Conservation (phyloP, 176 grass and related monocot species). For the Canna indica region DNA sequence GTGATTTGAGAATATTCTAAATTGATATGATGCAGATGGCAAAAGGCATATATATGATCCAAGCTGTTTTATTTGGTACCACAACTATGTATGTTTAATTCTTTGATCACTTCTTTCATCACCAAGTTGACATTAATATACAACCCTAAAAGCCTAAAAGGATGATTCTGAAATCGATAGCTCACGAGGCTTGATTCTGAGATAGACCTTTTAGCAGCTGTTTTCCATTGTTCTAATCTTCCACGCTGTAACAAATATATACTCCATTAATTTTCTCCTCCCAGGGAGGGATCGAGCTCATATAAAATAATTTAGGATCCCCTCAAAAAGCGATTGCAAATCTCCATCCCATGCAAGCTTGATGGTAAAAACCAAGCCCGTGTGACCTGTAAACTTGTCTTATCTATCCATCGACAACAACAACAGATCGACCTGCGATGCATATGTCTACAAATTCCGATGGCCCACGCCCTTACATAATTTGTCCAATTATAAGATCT, state of each 20-base stretch:
- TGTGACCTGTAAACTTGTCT: neutral
- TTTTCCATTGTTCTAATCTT: neutral
- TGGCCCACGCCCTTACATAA: neutral
- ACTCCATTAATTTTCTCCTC: neutral
- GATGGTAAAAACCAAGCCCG: neutral
- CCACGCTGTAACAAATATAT: neutral
- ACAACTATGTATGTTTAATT: too few relatives aligned
- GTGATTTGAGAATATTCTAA: too few relatives aligned
- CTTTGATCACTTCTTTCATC: too few relatives aligned
- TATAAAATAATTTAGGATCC: neutral
- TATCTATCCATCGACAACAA: neutral
- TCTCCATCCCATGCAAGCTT: neutral
- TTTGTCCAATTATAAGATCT: neutral
- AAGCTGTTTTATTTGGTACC: too few relatives aligned
- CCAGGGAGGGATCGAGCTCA: neutral
- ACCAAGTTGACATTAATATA: neutral
- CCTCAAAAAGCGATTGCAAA: neutral
- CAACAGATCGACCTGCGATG: neutral
- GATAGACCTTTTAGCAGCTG: neutral
- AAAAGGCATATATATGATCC: too few relatives aligned
- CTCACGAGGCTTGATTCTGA: conserved; percentile 1
- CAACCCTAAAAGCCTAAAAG: neutral
- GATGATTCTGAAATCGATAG: neutral
- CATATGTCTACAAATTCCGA: neutral
- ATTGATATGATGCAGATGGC: too few relatives aligned